phyloP scores from a whole-genome alignment of 495 filamentous ascomycete species.

The Letharia columbiana region DNA sequence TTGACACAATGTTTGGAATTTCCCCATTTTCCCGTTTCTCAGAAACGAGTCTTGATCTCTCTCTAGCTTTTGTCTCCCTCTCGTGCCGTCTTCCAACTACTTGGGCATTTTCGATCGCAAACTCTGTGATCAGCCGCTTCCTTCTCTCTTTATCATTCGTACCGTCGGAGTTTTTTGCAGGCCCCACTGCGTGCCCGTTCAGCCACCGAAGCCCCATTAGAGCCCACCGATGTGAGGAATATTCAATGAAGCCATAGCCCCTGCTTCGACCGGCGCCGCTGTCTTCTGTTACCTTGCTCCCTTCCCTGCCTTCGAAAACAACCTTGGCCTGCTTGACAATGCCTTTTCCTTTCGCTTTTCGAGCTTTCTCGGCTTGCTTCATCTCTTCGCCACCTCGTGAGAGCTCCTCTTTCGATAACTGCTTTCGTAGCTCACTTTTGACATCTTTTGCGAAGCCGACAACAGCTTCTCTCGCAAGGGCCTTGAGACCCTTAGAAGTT shows the following conservation, averaged over 20 bases:
- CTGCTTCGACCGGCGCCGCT: constrained; percentile 69
- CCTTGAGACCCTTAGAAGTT: constrained; percentile 82
- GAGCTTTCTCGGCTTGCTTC: constrained; percentile 60
- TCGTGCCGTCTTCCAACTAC: constrained; percentile 74
- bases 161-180: constrained; percentile 23
- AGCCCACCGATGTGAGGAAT: constrained; percentile 85
- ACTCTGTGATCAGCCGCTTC: constrained; percentile 85
- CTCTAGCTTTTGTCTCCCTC: constrained; percentile 53
- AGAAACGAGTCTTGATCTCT: constrained; percentile 31
- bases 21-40: constrained; percentile 24
- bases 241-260: constrained; percentile 98
- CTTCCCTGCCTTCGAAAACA: constrained; percentile 77
- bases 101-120: constrained; percentile 96
- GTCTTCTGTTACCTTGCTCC: constrained; percentile 67
- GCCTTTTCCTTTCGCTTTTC: constrained; percentile 79
- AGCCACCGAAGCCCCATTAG: constrained; percentile 92
- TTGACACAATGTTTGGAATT: constrained; percentile 21
- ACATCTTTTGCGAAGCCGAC: constrained; percentile 91
- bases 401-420: constrained; percentile 80
- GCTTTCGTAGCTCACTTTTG: constrained; percentile 59
- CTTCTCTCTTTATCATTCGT: constrained; percentile 46
- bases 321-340: constrained; percentile 94
- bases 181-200: constrained; percentile 67
- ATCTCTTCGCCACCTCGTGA: constrained; percentile 70
- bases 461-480: constrained; percentile 77